A percentile compares a stretch with the other conserved stretches of the same genome.
phyloP scores from a whole-genome alignment of 495 filamentous ascomycete genomes.

The Mycothermus thermophilus region DNA sequence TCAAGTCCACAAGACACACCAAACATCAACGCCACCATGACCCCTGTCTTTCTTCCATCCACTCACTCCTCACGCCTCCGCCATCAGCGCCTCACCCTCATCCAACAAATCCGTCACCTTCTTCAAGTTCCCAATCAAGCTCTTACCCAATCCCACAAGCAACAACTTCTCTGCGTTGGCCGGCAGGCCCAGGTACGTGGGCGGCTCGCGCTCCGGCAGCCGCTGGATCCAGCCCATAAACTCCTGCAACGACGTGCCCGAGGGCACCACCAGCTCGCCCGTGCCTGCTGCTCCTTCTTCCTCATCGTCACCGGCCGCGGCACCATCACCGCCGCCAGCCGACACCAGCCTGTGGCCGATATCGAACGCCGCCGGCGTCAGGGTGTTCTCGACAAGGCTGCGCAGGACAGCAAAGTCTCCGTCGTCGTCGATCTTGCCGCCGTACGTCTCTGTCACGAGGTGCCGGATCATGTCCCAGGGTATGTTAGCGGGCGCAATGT shows the following conservation, averaged over 20 bases:
- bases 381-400: slow-evolving; percentile 55
- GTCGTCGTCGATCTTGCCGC: slow-evolving; percentile 91
- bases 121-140: slow-evolving; percentile 71
- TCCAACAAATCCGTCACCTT: slow-evolving; percentile 75
- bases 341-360: slow-evolving; percentile 73
- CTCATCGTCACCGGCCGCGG: slow-evolving; percentile 1
- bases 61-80: slow-evolving; percentile 33
- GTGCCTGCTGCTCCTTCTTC: slow-evolving; percentile 1
- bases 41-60: background rate
- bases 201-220: slow-evolving; percentile 88
- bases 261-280: slow-evolving; percentile 54
- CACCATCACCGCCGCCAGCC: background rate
- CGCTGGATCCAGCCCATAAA: slow-evolving; percentile 86
- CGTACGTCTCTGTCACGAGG: slow-evolving; percentile 86
- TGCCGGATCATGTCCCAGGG: slow-evolving; percentile 96
- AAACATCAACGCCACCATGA: background rate
- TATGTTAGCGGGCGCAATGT: slow-evolving; percentile 82
- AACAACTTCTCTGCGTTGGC: slow-evolving; percentile 95
- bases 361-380: slow-evolving; percentile 82
- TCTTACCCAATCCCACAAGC: slow-evolving; percentile 74
- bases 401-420: slow-evolving; percentile 66
- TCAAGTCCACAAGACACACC: slow-evolving; percentile 1
- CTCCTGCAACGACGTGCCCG: slow-evolving; percentile 65
- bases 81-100: slow-evolving; percentile 85
- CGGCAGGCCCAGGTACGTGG: slow-evolving; percentile 89